A percentile compares a stretch with the other conserved stretches of the same genome.
Evolutionary conservation across 495 filamentous ascomycete species (phyloP).

Genomic region (Pyrenopolyporus hunteri): DNA sequence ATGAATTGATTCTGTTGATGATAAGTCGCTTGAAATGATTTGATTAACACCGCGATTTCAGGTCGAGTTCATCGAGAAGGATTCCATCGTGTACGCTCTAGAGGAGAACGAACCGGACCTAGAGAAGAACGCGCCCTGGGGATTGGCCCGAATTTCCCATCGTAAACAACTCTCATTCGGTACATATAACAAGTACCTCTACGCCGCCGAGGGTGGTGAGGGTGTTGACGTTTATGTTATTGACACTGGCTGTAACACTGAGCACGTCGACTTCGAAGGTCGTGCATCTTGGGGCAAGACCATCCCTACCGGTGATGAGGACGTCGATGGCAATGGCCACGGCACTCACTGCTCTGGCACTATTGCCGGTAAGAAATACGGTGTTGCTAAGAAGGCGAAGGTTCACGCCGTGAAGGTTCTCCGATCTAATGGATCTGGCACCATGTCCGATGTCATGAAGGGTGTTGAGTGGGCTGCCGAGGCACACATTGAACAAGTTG

Average conservation of each 20-base stretch:
- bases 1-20: not conserved
- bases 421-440: slow-evolving; percentile 93
- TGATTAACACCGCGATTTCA: slow-evolving; percentile 47
- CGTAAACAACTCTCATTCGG: slow-evolving; percentile 83
- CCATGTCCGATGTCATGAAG: slow-evolving; percentile 98
- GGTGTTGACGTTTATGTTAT: slow-evolving; percentile 99
- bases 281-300: slow-evolving; percentile 97
- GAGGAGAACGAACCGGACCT: slow-evolving; percentile 52
- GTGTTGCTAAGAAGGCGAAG: slow-evolving; percentile 98
- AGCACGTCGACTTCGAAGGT: slow-evolving; percentile 97
- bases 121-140: slow-evolving; percentile 97
- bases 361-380: slow-evolving; percentile 96
- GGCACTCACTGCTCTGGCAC: slow-evolving; percentile 99
- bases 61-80: slow-evolving; percentile 97
- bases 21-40: not conserved
- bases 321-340: slow-evolving; percentile 96
- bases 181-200: slow-evolving; percentile 98
- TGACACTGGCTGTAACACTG: slow-evolving; percentile 92
- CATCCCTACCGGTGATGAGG: slow-evolving; percentile 80
- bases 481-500: slow-evolving; percentile 72
- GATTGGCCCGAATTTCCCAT: slow-evolving; percentile 96
- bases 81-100: slow-evolving; percentile 82
- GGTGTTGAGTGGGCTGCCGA: slow-evolving; percentile 95
- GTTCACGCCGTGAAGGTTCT: slow-evolving; percentile 98
- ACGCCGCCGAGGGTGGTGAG: slow-evolving; percentile 87